phyloP scores from a whole-genome alignment of 352 stramenopile genomes.

The Thalassiosira hispida region DNA sequence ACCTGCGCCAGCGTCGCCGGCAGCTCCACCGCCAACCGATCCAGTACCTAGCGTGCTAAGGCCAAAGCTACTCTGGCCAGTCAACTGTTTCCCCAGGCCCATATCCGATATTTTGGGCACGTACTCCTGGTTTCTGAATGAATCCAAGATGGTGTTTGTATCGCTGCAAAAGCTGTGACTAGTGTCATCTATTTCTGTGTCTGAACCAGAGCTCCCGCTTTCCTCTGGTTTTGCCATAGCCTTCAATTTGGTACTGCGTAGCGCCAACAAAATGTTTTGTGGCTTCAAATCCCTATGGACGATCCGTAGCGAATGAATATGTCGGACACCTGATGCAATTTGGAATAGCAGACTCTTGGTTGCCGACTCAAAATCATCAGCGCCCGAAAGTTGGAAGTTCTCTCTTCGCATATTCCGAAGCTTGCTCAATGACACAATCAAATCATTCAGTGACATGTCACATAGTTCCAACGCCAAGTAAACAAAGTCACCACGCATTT shows the following conservation, averaged over 20 bases:
- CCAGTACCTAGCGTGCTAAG: slow-evolving; percentile 70
- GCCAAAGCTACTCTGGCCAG: slow-evolving; percentile 83
- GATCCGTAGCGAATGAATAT: slow-evolving; percentile 88
- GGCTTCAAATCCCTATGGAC: slow-evolving; percentile 88
- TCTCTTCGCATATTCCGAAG: slow-evolving; percentile 43
- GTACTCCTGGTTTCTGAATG: slow-evolving; percentile 73
- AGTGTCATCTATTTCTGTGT: slow-evolving; percentile 38
- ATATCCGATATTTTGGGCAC: slow-evolving; percentile 90
- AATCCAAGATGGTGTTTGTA: slow-evolving; percentile 59
- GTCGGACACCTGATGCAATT: slow-evolving; percentile 86
- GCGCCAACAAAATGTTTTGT: slow-evolving; percentile 78
- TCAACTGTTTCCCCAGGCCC: slow-evolving; percentile 88
- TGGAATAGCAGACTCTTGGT: slow-evolving; percentile 76
- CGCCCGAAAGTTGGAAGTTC: slow-evolving; percentile 29
- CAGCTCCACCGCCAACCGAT: slow-evolving; percentile 55
- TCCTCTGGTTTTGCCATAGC: slow-evolving; percentile 12
- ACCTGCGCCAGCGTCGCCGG: slow-evolving; percentile 62
- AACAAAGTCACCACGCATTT: slow-evolving; percentile 87
- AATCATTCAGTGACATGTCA: slow-evolving; percentile 78
- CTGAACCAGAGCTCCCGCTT: slow-evolving; percentile 25
- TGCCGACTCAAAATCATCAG: slow-evolving; percentile 48
- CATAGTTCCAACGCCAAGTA: slow-evolving; percentile 88
- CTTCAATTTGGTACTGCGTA: slow-evolving; percentile 42
- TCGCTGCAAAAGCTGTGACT: slow-evolving; percentile 28
- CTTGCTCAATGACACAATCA: slow-evolving; percentile 69